Base-by-base conservation (phyloP, 2,329 filamentous ascomycete genomes). In the Cladosporium cucumerinum region DNA sequence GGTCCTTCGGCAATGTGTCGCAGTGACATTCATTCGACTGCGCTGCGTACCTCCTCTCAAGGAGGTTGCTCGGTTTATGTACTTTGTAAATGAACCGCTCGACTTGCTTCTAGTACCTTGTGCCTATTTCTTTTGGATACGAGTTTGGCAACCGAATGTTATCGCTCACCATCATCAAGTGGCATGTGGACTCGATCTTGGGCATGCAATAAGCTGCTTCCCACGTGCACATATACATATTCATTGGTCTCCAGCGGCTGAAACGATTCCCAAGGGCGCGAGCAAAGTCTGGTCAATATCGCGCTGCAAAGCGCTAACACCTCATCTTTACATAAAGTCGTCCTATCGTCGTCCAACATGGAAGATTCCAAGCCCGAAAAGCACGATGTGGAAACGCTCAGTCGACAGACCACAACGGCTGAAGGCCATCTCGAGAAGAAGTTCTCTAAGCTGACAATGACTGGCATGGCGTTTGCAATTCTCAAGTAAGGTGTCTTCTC, bases 381-480 rank as follows among this genome's bases (percentile, higher is more conserved):
- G 25, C 57, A 61, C 16, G 39, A 61, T 10, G 26, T 28, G 26
- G 43, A 61, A 3, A 36, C 34, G 16, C 57, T 61, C n/a, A 51
- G 39, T 25, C 57, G 39, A 2, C 57, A 61, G 8, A 30, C 43
- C 11, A 51, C 39, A 14, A 23, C 28, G n/a, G 57, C 28, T 3
- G 39, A 61, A 36, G 57, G 57, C 28, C 43, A 61, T 25, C 72
- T 86, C 59, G 78, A 83, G 69, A 79, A 84, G 36, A 82, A 84
- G 66, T 85, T 85, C 72, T 84, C 82, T 4, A 77, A 81, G 52
- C 68, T 86, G 54, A 82, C 84, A 23, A 85, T 86, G 83, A 74
- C 86, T 36, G 84, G 84, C 25, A 76, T 86, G 63, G 84, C 83
- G 3, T 86, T 86, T 72, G 84, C 84, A 6, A 86, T 86, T 69